Percentiles rank a stretch among this genome's conserved stretches.
These are phyloP conservation scores for Fraxinus nigra DNA, from an alignment of 305 asterid species.

Conservation along the genomic window DNA sequence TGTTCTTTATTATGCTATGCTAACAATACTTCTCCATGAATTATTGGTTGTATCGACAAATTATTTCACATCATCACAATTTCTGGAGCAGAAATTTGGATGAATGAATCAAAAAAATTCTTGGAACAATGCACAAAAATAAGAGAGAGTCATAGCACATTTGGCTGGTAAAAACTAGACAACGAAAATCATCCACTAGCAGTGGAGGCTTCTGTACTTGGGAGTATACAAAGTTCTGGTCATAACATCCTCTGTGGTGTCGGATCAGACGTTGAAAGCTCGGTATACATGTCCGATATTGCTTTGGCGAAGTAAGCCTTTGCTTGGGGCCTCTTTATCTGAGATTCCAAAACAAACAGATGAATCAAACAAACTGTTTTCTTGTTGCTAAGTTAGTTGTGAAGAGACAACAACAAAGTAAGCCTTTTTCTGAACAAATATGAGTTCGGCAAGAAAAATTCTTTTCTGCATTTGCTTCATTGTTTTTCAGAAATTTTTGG, in stretches of 20 bases:
- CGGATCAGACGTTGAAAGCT: constrained; percentile 72
- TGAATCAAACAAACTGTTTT: not conserved
- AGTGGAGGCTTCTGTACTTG: not conserved
- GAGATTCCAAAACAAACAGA: constrained; percentile 19
- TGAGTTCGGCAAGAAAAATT: not conserved
- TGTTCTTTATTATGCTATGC: not conserved
- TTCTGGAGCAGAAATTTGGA: not conserved
- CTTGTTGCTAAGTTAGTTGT: not conserved
- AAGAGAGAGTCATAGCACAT: not conserved
- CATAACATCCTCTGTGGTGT: constrained; percentile 39
- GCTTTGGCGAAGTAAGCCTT: constrained; percentile 78
- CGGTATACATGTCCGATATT: constrained; percentile 69
- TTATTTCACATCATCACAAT: not conserved
- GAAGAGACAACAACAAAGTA: not conserved
- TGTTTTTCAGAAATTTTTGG: not conserved
- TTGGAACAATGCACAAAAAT: constrained; percentile 3
- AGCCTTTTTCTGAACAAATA: not conserved
- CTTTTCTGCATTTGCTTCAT: not conserved
- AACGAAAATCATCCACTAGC: not conserved
- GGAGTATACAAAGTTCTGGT: not conserved
- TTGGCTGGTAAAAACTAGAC: not conserved
- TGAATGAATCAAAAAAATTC: not conserved
- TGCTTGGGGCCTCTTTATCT: constrained; percentile 93
- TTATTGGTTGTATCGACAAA: not conserved
- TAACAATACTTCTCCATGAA: not conserved